These are phyloP conservation scores for Citrus inodora DNA, from an alignment of 345 rosid species.

Conservation along the genomic window DNA sequence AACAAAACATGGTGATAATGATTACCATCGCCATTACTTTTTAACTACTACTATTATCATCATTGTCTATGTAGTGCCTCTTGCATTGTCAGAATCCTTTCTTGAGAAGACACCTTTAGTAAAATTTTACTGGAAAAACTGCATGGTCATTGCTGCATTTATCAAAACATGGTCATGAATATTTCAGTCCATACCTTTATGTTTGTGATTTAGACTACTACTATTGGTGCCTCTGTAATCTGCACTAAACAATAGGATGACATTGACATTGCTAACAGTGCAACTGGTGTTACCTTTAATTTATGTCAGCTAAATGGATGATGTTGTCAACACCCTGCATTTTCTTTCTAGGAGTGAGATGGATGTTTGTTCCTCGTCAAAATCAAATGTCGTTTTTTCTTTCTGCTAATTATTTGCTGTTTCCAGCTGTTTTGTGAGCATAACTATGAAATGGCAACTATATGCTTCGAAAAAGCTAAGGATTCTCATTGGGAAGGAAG, in stretches of 20 bases:
- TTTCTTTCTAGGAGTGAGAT: not conserved
- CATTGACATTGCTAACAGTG: not conserved
- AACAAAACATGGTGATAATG: not conserved
- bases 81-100: not conserved
- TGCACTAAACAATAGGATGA: not conserved
- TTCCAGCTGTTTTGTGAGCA: slow-evolving; percentile 40
- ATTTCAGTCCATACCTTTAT: not conserved
- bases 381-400: not conserved
- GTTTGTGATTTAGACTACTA: not conserved
- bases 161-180: not conserved
- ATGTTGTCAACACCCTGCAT: not conserved
- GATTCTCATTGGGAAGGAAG: slow-evolving; percentile 35
- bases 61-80: too few species aligned
- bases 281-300: not conserved
- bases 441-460: slow-evolving; percentile 44
- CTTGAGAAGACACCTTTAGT: not conserved
- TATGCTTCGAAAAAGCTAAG: slow-evolving; percentile 49
- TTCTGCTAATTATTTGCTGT: not conserved
- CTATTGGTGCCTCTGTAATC: not conserved
- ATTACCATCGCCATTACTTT: not conserved
- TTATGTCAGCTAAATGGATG: not conserved
- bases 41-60: too few species aligned
- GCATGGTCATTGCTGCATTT: not conserved
- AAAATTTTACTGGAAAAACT: not conserved
- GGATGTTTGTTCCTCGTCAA: not conserved